Percentiles rank a stretch among this genome's conserved stretches.
Conservation (phyloP, 805 yeast genomes). For the Blastobotrys attinorum region DNA sequence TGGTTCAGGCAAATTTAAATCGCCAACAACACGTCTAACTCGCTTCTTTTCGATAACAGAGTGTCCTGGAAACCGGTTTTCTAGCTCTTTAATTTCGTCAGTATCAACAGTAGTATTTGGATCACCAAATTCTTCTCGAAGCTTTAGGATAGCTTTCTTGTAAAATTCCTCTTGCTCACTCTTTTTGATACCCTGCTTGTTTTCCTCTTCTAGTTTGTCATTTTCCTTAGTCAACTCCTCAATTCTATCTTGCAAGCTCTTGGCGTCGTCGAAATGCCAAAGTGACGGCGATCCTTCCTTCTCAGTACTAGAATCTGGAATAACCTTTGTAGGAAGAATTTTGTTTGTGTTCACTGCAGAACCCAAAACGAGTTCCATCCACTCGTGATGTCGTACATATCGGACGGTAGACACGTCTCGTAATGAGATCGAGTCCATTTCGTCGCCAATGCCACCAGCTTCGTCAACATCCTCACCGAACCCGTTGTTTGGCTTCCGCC, state of each 20-base stretch:
- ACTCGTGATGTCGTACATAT: conserved; percentile 36
- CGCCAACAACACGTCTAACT: background rate
- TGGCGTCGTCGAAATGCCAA: conserved; percentile 13
- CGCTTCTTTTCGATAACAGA: conserved; percentile 1
- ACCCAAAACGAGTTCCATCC: conserved; percentile 36
- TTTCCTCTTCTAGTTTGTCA: conserved; percentile 5
- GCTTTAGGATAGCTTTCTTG: conserved; percentile 18
- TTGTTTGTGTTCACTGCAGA: conserved; percentile 26
- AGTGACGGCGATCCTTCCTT: too few relatives aligned
- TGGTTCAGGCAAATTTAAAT: conserved; percentile 6
- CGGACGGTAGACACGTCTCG: conserved; percentile 36
- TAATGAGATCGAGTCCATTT: conserved; percentile 33
- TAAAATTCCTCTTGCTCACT: conserved; percentile 17
- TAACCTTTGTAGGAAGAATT: conserved; percentile 16
- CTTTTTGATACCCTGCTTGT: conserved; percentile 16
- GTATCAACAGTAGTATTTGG: conserved; percentile 3
- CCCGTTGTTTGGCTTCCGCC: background rate
- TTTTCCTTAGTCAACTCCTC: conserved; percentile 18
- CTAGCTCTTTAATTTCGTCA: conserved; percentile 7
- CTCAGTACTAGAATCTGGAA: conserved; percentile 3
- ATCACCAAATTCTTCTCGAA: conserved; percentile 26
- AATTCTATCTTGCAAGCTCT: conserved; percentile 16
- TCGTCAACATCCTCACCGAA: conserved; percentile 18
- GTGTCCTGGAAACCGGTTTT: background rate
- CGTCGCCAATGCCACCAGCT: conserved; percentile 30